Evolutionary conservation across 2,329 filamentous ascomycete genomes (phyloP).

Genomic region (Sporothrix variecibatus): DNA sequence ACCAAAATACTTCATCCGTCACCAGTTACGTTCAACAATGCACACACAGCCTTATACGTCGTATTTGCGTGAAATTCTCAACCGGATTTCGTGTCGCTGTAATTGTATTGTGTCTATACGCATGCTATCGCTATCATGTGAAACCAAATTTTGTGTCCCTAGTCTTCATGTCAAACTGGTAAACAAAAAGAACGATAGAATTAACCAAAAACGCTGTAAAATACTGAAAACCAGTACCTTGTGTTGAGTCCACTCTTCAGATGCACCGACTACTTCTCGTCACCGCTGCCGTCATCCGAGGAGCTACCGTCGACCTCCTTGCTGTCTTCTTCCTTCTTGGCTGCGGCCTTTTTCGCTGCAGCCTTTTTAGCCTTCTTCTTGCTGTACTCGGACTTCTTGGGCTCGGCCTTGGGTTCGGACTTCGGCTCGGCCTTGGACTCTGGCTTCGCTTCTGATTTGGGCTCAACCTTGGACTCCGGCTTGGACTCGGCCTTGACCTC

Average conservation of each 20-base stretch:
- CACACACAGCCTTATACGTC: background rate
- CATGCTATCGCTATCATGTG: constrained; percentile 14
- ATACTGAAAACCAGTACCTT: background rate
- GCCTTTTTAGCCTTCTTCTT: constrained; percentile 26
- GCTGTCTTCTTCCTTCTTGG: constrained; percentile 3
- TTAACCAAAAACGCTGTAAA: background rate
- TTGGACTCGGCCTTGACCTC: background rate
- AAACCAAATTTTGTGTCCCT: background rate
- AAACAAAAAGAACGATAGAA: background rate
- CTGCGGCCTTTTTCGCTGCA: background rate
- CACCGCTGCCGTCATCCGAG: background rate
- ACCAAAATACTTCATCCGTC: background rate
- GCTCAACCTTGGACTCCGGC: background rate
- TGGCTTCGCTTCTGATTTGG: background rate
- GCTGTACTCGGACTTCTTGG: background rate
- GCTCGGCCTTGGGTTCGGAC: background rate
- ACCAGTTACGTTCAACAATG: background rate
- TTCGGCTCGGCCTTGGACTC: background rate
- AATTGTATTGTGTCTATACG: background rate
- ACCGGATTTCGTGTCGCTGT: background rate
- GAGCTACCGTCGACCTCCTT: background rate
- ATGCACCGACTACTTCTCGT: background rate
- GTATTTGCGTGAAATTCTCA: no score
- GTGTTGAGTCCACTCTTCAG: background rate
- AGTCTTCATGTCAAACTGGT: background rate